Evolutionary conservation across 805 yeast species (phyloP), one percentile per base, ranked within the genome.

Genomic region (Priceomyces carsonii): DNA sequence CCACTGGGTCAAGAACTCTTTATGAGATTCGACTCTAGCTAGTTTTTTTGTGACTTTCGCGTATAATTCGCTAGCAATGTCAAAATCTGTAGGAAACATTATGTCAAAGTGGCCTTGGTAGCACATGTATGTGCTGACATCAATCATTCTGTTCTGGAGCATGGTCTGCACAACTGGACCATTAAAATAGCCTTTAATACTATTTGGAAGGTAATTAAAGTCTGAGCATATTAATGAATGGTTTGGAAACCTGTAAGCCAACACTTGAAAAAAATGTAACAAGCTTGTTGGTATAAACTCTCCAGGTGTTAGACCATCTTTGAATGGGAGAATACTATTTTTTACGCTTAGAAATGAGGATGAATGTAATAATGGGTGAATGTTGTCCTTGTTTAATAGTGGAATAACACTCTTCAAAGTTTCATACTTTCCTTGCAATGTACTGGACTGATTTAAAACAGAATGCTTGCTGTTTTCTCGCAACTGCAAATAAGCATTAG

Each of bases 31-130:
- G 0, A 75, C 73, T 35, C 61, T 63, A 10, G 81, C 71, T 3
- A 71, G 55, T 47, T 76, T 82, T 0, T 88, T 88, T 14, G 81
- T 74, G 10, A 85, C 75, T 42, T 75, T 74, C 12, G 67, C 63
- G 52, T 87, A 88, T 40, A 86, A 42, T 32, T 80, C 82, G 26
- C 75, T 68, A 3, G 80, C 77, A 6, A 79, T 63, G 6, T 63
- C 60, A 56, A 87, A 88, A 50, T 87, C 84, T 0, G 95, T 87
- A 7, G 95, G 86, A 51, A 87, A 87, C 82, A 85, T 79, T 33
- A 87, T 86, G 57, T 87, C 95, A 54, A 85, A 87, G 51, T 73
- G 83, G 0, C 95, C 96, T 53, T 85, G 95, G 25, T 82, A 73
- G n/a, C 77, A 82, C 90, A 87, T 81, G 55, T 80, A 86, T 0